These are phyloP conservation scores for Neospora caninum DNA, from an alignment of 169 alveolate genomes.

Conservation along the genomic window DNA sequence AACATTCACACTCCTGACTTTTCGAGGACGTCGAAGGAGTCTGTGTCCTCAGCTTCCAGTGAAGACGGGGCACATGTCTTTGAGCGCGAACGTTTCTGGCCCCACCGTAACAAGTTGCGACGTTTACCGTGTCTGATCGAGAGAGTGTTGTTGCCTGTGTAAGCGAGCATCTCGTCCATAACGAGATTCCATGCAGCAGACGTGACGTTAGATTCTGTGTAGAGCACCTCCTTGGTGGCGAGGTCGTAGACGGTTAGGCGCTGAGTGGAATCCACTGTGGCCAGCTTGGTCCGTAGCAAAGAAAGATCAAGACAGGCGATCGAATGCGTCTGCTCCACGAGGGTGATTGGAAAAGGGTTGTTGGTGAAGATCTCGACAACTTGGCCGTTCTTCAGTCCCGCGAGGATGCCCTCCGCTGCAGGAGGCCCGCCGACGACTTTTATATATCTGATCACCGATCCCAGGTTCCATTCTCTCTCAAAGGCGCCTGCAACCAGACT, in stretches of 20 bases:
- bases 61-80: too few species aligned
- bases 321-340: conserved; percentile 83
- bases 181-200: conserved; percentile 93
- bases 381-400: conserved; percentile 92
- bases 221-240: conserved; percentile 77
- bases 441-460: conserved; percentile 82
- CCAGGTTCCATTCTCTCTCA: conserved; percentile 91
- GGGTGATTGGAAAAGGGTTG: conserved; percentile 91
- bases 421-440: conserved; percentile 92
- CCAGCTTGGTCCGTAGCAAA: conserved; percentile 76
- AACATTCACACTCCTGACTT: too few species aligned
- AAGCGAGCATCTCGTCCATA: conserved; percentile 90
- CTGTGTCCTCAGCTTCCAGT: too few species aligned
- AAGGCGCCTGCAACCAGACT: conserved; percentile 77
- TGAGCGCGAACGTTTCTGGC: too few species aligned
- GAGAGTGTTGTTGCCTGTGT: conserved; percentile 86
- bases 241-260: conserved; percentile 87
- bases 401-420: conserved; percentile 89
- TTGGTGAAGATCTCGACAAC: conserved; percentile 87
- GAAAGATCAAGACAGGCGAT: conserved; percentile 82
- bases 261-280: conserved; percentile 90
- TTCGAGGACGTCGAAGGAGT: too few species aligned
- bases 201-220: conserved; percentile 85
- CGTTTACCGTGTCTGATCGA: conserved; percentile 62
- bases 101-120: too few species aligned